phyloP scores from a whole-genome alignment of 2,329 filamentous ascomycete species.

The Neospermospora avenae region DNA sequence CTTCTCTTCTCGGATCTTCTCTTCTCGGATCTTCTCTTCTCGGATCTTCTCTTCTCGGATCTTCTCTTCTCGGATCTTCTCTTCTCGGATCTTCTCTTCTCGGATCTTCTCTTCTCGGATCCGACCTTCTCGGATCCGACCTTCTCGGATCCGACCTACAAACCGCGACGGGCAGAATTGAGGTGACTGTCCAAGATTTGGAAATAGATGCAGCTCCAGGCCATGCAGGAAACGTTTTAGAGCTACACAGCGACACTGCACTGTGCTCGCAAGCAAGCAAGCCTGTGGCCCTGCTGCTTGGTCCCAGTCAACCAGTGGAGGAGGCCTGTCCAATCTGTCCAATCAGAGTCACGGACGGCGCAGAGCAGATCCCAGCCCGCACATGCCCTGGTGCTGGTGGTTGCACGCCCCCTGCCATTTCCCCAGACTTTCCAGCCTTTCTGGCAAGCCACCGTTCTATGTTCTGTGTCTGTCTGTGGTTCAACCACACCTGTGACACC shows the following conservation, averaged over 20 bases:
- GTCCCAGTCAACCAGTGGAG: not conserved
- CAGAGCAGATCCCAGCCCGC: not conserved
- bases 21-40: no score
- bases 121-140: not conserved
- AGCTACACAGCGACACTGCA: conserved; percentile 15
- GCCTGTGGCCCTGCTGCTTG: not conserved
- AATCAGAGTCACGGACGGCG: not conserved
- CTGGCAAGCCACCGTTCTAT: conserved; percentile 17
- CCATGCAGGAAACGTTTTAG: conserved; percentile 23
- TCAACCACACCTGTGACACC: not conserved
- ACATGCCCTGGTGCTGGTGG: not conserved
- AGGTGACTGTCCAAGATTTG: not conserved
- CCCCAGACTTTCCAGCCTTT: conserved; percentile 23
- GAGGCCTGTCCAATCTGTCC: not conserved
- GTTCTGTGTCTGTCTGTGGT: conserved; percentile 14
- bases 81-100: no score
- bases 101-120: no score
- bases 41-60: no score
- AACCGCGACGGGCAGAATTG: not conserved
- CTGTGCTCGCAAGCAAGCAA: conserved; percentile 1
- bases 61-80: no score
- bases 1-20: no score
- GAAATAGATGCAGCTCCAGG: not conserved
- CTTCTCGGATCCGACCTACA: not conserved
- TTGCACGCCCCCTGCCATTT: conserved; percentile 7